Evolutionary conservation across 2,329 filamentous ascomycete genomes (phyloP), one percentile per base, ranked within the genome.

Genomic region (Apiospora aurea): DNA sequence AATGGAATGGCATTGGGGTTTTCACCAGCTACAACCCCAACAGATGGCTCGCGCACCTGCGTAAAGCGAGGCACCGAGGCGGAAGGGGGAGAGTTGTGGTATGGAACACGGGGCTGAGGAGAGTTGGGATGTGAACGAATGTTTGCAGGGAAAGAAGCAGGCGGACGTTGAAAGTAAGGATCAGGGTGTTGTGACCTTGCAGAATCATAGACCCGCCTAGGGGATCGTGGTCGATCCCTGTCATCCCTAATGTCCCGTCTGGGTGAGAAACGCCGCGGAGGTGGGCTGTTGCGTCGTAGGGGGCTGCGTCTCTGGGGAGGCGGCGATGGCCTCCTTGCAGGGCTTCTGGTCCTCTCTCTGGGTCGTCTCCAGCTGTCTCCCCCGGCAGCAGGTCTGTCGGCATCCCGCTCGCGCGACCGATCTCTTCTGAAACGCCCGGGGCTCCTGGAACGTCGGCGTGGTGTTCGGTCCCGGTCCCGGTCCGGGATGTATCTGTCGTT

Each of bases 361-460:
- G 72, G 73, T 69, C 74, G 71, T 29, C 69, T 53, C 69, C 69
- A 70, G 24, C 81, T 82, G 44, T 83, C 81, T 71, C 83, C 72
- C 71, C 75, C 75, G 14, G 67, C 74, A 41, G 21, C 49, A 16
- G 43, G 38, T 8, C 64, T 44, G 16, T 61, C 69, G 3, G n/a
- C 41, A 47, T 74, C 73, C 57, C 75, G 72, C 13, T 76, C 75
- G 72, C 83, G 78, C 21, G 84, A 85, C 70, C 84, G 80, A 24
- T 84, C 83, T 69, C 83, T 78, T 44, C 84, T 79, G 73, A 83
- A 86, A 34, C 83, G 79, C 71, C 85, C 83, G 34, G 77, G 79
- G 74, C 83, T 85, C 70, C 83, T 80, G 51, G 84, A 85, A 51
- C 84, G 80, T 57, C 83, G 81, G 10, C 84, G 81, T 43, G 82